Evolutionary conservation across 768 basidiomycete species (phyloP).

Genomic region (Inosperma sp.): DNA sequence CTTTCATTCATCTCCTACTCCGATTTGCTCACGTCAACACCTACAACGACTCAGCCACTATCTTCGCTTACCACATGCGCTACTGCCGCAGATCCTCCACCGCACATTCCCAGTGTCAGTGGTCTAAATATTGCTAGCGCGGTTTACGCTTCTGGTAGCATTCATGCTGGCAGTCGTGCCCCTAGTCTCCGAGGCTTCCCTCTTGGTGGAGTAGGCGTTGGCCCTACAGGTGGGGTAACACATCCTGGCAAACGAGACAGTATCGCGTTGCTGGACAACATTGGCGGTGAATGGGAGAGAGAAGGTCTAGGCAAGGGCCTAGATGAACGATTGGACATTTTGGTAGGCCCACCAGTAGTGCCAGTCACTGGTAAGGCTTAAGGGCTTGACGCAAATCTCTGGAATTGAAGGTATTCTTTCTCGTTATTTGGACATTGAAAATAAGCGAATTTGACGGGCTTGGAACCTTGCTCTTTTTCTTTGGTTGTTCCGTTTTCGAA

Average conservation of each 20-base stretch:
- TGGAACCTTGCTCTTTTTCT: not conserved
- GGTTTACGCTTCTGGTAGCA: constrained; percentile 7
- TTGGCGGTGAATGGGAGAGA: constrained; percentile 84
- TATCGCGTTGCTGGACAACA: constrained; percentile 50
- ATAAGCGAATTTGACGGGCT: not conserved
- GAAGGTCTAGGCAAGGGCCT: constrained; percentile 79
- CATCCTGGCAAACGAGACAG: constrained; percentile 32
- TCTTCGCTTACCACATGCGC: constrained; percentile 67
- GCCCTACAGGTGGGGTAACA: constrained; percentile 24
- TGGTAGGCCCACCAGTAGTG: not conserved
- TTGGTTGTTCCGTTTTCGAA: too few species aligned
- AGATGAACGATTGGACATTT: constrained; percentile 69
- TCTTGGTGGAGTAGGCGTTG: constrained; percentile 5
- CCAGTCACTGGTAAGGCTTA: constrained; percentile 5
- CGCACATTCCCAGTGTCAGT: constrained; percentile 48
- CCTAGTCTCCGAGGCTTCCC: constrained; percentile 26
- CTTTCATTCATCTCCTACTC: constrained; percentile 88
- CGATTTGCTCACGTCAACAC: constrained; percentile 76
- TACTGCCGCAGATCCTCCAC: constrained; percentile 54
- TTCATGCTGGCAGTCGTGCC: constrained; percentile 22
- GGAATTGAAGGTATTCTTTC: not conserved
- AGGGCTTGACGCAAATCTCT: not conserved
- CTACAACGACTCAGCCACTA: constrained; percentile 65
- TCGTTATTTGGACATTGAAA: not conserved
- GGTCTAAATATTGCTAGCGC: constrained; percentile 16